Evolutionary conservation across 176 grass and related monocot species (phyloP).

Genomic region (maize (Zea mays)): DNA sequence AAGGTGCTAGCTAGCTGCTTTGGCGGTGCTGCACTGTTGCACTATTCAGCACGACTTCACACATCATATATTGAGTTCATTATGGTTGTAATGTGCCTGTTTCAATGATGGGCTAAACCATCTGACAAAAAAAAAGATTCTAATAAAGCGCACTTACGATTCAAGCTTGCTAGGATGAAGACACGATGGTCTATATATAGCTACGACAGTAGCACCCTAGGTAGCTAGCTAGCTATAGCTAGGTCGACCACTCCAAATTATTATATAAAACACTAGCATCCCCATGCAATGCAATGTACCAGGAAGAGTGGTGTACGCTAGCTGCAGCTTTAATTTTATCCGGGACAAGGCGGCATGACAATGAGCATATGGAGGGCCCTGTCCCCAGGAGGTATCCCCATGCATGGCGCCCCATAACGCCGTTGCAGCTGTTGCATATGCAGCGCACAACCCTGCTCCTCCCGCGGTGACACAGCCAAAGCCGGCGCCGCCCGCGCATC

Average conservation of each 20-base stretch:
- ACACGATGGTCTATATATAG: too few species aligned
- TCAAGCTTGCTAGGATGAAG: too few species aligned
- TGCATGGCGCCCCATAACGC: slow-evolving; percentile 22
- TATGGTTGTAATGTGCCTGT: too few species aligned
- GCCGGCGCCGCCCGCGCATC: too few species aligned
- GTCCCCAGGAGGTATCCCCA: slow-evolving; percentile 13
- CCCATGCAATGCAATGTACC: background rate
- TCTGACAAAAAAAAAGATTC: too few species aligned
- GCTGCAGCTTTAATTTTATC: slow-evolving; percentile 11
- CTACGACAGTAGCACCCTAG: background rate
- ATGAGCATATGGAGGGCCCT: slow-evolving; percentile 46
- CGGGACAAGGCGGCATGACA: slow-evolving; percentile 43
- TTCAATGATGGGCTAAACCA: too few species aligned
- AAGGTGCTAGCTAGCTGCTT: too few species aligned
- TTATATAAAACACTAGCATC: background rate
- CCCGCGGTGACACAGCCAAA: slow-evolving; percentile 23
- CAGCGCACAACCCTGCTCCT: background rate
- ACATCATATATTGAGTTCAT: too few species aligned
- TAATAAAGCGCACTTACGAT: too few species aligned
- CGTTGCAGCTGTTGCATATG: slow-evolving; percentile 26
- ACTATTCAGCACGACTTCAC: too few species aligned
- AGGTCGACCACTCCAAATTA: background rate
- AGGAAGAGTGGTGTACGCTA: too few species aligned
- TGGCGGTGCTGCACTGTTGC: too few species aligned
- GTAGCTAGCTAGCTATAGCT: background rate